Base-by-base conservation (phyloP, 2,329 filamentous ascomycete species). In the Penicillium rolfsii region DNA sequence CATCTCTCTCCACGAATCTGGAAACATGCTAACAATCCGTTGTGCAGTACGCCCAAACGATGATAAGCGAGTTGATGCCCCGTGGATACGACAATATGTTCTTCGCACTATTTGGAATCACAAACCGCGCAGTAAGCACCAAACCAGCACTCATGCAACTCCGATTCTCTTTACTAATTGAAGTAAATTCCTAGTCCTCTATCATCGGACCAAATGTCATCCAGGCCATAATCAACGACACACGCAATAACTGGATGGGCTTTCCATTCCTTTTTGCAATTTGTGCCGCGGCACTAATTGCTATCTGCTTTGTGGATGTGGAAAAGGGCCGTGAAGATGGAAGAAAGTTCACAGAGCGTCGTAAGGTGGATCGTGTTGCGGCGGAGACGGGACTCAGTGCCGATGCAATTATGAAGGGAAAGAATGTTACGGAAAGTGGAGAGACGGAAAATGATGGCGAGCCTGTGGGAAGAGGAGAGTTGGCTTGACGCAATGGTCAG, bases 71-170 rank as follows among this genome's bases (percentile, higher is more conserved):
- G 43, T 70, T 80, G 14, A 79, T 77, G 64, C 78, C 77, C 2
- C 68, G 71, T 14, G 77, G 77, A 14, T 80, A 78, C 50, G 77
- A 80, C 58, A 79, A 79, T 22, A 79, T 80, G 76, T 79, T 80
- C 61, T 80, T 79, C 38, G 76, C 76, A 1, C 65, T 80, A 3
- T 79, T 80, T 58, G 77, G 77, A 4, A 79, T 80, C 46, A 80
- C 78, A 1, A 79, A 79, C 59, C 75, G 77, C 14, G 76, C 76
- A 35, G 77, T 79, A 67, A 67, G 76, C 70, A 26, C 12, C 3
- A 7, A 22, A 6, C 45, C 1, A 30, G 14, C 22, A 5, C 6
- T 16, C 36, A 14, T 41, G 5, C 9, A 8, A 4, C 6, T 38
- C 14, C 1, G 9, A 12, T 12, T 5, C 14, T 4, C 19, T 19